Evolutionary conservation across 306 rosid genomes (phyloP), one percentile per base, ranked within the genome.

Genomic region (Glycine latifolia): DNA sequence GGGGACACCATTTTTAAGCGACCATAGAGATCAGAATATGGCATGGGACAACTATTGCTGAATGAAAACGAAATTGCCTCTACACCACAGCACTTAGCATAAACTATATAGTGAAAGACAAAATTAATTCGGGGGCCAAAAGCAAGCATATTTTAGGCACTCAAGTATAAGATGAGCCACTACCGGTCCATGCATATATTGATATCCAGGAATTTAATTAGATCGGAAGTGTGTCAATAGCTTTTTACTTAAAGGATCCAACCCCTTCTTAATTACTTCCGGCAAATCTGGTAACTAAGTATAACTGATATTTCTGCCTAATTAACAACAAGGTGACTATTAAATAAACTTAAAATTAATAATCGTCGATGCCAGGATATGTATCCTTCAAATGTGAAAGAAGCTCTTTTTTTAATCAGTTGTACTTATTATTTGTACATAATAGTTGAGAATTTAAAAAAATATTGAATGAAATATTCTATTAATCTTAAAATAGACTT

Each of bases 21-120:
- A 84, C 39, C 15, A 33, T 6, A 12, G 14, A 52, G 46, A 59
- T 74, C 63, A 60, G 4, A 47, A 46, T 10, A 2, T 56, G 15
- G 44, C 47, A 20, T 8, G 65, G 4, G 10, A 67, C 44, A 74
- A 79, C 7, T 35, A 20, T 20, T 74, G 46, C 10, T 26, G 81
- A 67, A 26, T 79, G 75, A 80, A 79, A 84, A 75, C 71, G 84
- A 84, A 75, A 68, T 50, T 72, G 76, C 76, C 79, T 53, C 52
- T 47, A 47, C 10, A 39, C 49, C 48, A 47, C 67, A 78, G 0
- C 37, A 50, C 35, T 82, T 47, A 49, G 12, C 11, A 17, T 16
- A 16, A 58, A 58, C 35, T 46, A 46, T 8, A 17, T 20, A 59
- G 14, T 20, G 9, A 59, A 20, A 59, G 66, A 60, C 66, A 60